Percentiles rank a stretch among this genome's conserved stretches.
phyloP scores from a whole-genome alignment of 192 early-diverging fungal genomes.

The Backusella mclennaniae region DNA sequence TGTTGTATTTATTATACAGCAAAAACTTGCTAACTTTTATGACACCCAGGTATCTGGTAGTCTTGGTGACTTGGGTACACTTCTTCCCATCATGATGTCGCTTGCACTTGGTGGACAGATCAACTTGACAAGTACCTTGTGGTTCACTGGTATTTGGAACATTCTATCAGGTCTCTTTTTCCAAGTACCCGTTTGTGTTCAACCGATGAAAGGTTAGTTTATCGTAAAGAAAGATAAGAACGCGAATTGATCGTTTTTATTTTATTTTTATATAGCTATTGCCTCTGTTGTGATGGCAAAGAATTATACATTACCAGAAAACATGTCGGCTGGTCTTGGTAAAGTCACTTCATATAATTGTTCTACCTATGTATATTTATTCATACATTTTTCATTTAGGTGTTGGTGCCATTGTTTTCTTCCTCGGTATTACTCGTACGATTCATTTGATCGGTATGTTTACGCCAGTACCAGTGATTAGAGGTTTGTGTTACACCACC shows the following conservation, averaged over 20 bases:
- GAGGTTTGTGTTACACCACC: constrained; percentile 39
- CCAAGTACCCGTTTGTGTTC: constrained; percentile 86
- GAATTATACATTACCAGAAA: constrained; percentile 65
- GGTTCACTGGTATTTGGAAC: constrained; percentile 90
- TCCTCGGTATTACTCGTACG: constrained; percentile 68
- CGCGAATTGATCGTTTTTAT: background rate
- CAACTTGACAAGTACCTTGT: constrained; percentile 72
- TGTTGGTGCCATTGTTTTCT: constrained; percentile 61
- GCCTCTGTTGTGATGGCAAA: constrained; percentile 76
- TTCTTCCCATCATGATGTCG: constrained; percentile 83
- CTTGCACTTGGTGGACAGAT: constrained; percentile 71
- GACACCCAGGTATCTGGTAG: constrained; percentile 26
- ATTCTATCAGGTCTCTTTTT: constrained; percentile 76
- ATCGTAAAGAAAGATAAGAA: background rate
- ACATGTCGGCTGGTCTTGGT: constrained; percentile 66
- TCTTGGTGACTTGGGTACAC: constrained; percentile 34
- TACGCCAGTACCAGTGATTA: constrained; percentile 72
- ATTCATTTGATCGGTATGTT: constrained; percentile 66
- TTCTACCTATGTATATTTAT: too few species aligned
- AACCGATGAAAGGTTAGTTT: constrained; percentile 84
- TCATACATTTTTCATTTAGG: constrained; percentile 16
- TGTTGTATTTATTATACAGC: too few species aligned
- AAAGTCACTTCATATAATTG: background rate
- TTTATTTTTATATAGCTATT: constrained; percentile 51
- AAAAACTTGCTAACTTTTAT: too few species aligned